A percentile compares a stretch with the other conserved stretches of the same genome.
Evolutionary conservation across 306 rosid genomes (phyloP).

Genomic region (Cucurbita moschata): DNA sequence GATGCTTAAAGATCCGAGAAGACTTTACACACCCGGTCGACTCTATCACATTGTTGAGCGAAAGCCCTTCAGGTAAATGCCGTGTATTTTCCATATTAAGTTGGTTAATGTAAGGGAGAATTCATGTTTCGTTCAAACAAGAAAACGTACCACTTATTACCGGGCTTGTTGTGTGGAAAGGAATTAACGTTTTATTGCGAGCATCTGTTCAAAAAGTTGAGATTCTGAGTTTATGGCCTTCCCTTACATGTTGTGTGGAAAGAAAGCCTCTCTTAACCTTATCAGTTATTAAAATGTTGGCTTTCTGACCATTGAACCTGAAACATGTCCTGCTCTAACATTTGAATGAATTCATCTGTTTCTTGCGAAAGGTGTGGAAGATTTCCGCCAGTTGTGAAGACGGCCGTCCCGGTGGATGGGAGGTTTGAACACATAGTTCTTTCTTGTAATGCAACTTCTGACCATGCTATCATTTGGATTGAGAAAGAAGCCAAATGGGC

Average conservation of each 20-base stretch:
- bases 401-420: slow-evolving; percentile 94
- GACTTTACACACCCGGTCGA: slow-evolving; percentile 91
- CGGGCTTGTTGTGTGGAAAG: background rate
- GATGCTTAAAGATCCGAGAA: slow-evolving; percentile 89
- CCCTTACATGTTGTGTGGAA: background rate
- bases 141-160: background rate
- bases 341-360: background rate
- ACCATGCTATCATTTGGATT: slow-evolving; percentile 88
- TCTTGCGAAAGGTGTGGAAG: slow-evolving; percentile 36
- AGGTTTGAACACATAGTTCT: slow-evolving; percentile 88
- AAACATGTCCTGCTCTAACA: background rate
- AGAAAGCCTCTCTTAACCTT: background rate
- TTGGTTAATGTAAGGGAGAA: background rate
- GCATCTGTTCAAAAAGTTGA: background rate
- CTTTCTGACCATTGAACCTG: background rate
- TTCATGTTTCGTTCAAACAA: background rate
- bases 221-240: background rate
- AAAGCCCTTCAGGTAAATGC: slow-evolving; percentile 59
- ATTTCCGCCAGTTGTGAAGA: slow-evolving; percentile 75
- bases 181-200: background rate
- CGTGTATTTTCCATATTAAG: background rate
- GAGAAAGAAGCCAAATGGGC: slow-evolving; percentile 82
- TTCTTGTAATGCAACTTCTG: slow-evolving; percentile 86
- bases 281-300: background rate
- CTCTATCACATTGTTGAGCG: slow-evolving; percentile 93